Base-by-base conservation (phyloP, 2,329 filamentous ascomycete species). In the Alternaria dauci region DNA sequence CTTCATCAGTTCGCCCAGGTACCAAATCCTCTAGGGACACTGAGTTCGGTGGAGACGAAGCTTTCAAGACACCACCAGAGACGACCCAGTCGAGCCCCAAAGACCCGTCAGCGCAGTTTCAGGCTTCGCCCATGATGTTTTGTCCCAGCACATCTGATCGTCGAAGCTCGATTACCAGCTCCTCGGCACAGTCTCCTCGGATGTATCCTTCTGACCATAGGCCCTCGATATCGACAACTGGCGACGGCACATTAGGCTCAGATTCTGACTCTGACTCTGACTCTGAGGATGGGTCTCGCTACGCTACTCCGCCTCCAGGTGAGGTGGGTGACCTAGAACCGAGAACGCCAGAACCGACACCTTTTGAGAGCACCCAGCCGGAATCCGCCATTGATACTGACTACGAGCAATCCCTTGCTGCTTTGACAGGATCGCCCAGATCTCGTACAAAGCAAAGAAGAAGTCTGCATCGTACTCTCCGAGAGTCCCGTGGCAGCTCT, bases 391-490 rank as follows among this genome's bases (percentile, higher is more conserved):
- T 58, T 12, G 75, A 76, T n/a, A 72, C 74, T 7, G 76, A 79
- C 32, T 55, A 55, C 30, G 75, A 78, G 43, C 70, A 70, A 18
- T 59, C 60, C 8, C 66, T 68, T 52, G 69, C 70, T 44, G 63
- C 69, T 38, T 46, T 71, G 18, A 64, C 75, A n/a, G 78, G 77
- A 12, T 78, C 76, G n/a, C 78, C 77, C 52, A 79, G 82, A 44
- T 88, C 90, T 43, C 85, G 83, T 65, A 89, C 84, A 58, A 93
- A 90, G 74, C 89, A 94, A 52, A 89, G 94, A 25, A 89, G 93
- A 63, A 97, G 93, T 76, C 82, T 98, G 14, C 94, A 97, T 71
- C 91, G 93, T 58, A 97, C 94, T 12, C 85, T 98, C 59, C 88
- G 95, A 65, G 94, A 98, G 71, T 86, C 90, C 14, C 81, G 91